Base-by-base conservation (phyloP, 768 basidiomycete species). In the Clitopilus passeckerianus region DNA sequence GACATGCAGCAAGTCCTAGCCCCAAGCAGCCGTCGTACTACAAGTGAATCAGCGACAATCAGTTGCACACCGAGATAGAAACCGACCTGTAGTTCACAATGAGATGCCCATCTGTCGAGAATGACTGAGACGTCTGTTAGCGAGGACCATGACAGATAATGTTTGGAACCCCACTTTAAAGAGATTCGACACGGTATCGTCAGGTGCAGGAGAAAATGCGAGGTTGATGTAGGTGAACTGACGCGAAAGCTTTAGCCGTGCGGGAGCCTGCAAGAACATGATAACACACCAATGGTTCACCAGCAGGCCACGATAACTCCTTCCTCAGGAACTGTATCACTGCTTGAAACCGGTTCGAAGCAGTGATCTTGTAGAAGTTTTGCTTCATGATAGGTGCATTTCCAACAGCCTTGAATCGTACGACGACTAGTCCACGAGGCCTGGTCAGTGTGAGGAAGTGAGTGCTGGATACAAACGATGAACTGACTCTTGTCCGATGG, bases 371-470 rank as follows among this genome's bases (percentile, higher is more conserved):
- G 85, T 94, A 98, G 66, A 95, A 91, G 76, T 96, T 98, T 75
- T 96, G 93, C 75, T 91, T 95, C 95, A 99, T 97, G 67, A 99
- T 95, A 0, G 96, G 96, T 0, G 95, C 96, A 66, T 96, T 95
- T 52, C 96, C 96, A 9, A 97, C 91, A 1, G 96, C 95, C 71
- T 95, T 95, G 84, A 99, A 99, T 46, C 95, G 87, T 9, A 99
- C 93, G 62, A 98, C 87, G 55, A 98, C 96, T 98, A 70, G 10
- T n/a, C 58, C 54, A 53, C 15, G 10, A 52, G 37, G 7, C 54
- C 54, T 34, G 34, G 23, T 43, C 33, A 34, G 12, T 56, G 16
- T 34, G 56, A n/a, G n/a, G n/a, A 20, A 12, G 35, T 30, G 44
- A 27, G n/a, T 6, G 16, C 18, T 16, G 44, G 52, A 16, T 37